These are phyloP conservation scores for Ceratocystiopsis sp. DNA, from an alignment of 2,329 filamentous ascomycete species.

Conservation along the genomic window DNA sequence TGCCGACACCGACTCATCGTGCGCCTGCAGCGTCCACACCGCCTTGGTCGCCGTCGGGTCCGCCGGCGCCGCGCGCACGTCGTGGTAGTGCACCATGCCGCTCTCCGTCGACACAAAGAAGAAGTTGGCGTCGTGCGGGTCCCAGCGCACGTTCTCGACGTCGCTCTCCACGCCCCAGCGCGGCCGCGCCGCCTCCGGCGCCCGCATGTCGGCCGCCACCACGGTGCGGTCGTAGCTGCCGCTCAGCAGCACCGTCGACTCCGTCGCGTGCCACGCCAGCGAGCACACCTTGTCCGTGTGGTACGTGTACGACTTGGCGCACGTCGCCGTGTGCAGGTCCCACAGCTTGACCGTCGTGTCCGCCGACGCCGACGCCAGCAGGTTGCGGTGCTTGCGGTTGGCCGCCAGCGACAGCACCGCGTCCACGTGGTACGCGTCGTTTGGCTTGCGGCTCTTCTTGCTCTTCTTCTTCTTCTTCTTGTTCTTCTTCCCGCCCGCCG, in stretches of 20 bases:
- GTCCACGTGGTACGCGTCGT: slow-evolving; percentile 86
- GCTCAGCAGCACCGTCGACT: slow-evolving; percentile 76
- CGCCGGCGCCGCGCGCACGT: slow-evolving; percentile 59
- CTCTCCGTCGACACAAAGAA: slow-evolving; percentile 93
- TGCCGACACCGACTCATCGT: slow-evolving; percentile 78
- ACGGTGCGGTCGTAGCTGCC: slow-evolving; percentile 92
- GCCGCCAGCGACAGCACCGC: slow-evolving; percentile 80
- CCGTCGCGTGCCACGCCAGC: slow-evolving; percentile 76
- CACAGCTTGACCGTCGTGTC: slow-evolving; percentile 97
- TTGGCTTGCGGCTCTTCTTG: slow-evolving; percentile 77
- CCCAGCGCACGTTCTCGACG: slow-evolving; percentile 84
- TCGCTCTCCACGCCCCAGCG: slow-evolving; percentile 92
- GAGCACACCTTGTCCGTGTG: slow-evolving; percentile 98
- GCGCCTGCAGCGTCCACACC: slow-evolving; percentile 87
- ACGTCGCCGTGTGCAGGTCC: slow-evolving; percentile 84
- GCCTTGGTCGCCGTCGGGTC: slow-evolving; percentile 63
- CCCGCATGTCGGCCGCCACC: slow-evolving; percentile 90
- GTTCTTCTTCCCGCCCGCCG: slow-evolving; percentile 35
- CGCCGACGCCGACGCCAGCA: slow-evolving; percentile 85
- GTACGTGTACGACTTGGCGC: slow-evolving; percentile 87
- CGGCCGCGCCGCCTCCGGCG: slow-evolving; percentile 63
- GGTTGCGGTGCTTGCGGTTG: slow-evolving; percentile 84
- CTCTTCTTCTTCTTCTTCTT: slow-evolving; percentile 79
- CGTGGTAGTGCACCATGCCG: slow-evolving; percentile 83
- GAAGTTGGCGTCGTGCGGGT: slow-evolving; percentile 79